Evolutionary conservation across 176 grass and related monocot genomes (phyloP), one percentile per base, ranked within the genome.

Genomic region (Oryza glaberrima): DNA sequence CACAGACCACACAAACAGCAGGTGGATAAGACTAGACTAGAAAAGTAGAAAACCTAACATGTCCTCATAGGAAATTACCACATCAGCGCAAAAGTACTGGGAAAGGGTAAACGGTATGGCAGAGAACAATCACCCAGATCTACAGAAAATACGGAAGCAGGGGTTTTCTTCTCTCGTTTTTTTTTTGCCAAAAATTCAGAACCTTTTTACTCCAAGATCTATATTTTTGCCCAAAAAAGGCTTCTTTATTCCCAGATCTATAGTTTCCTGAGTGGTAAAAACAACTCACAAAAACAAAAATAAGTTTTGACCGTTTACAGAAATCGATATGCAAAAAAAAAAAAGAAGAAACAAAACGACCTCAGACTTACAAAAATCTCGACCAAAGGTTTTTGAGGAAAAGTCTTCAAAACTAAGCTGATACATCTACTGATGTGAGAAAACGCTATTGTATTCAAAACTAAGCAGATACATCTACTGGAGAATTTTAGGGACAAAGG

Each of bases 121-220:
- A 78, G 75, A 2, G 75, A 23, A 72, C 40, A 78, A 19, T 61
- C 45, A 51, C 26, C 52, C 52, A 72, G 40, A 79, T 85, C 40
- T 72, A 78, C 36, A 19, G 77, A 78, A 23, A 56, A 11, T 25
- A 48, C 56, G 19, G 4, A 71, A 17, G 13, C 52, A 61, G 17
- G 17, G 16, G 19, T 38, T 8, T 32, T 32, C 30, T 32, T 32
- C 30, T 32, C 30, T 32, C 30, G n/a, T n/a, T 32, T 32, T 32
- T 36, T 63, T 72, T 40, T 40, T 15, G 34, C 26, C 2, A 9
- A 36, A 54, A 19, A 6, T 34, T 3, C 38, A 5, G 6, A 19
- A 11, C 15, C 30, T 36, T 38, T n/a, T n/a, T 2, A 26, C 13
- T 11, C 1, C 17, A 48, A 80, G 48, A 88, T 88, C 58, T 9